Percentiles rank a stretch among this genome's conserved stretches.
Evolutionary conservation across 2,329 filamentous ascomycete genomes (phyloP).

Genomic region (Nothophaeocryptopus gaeumannii): DNA sequence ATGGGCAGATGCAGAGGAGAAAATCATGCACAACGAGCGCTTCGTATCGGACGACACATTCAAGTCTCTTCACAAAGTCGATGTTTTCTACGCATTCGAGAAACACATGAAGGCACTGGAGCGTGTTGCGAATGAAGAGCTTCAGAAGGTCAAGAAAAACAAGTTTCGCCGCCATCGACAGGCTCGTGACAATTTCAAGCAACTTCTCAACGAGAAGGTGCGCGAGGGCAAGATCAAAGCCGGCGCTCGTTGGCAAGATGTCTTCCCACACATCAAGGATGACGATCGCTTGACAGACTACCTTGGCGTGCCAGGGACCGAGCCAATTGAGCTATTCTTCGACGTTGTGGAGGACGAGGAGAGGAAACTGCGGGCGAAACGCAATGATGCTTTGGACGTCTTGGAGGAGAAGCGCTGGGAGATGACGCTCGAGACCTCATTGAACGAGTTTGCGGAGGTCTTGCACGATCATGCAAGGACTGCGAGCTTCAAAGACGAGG

Average conservation of each 20-base stretch:
- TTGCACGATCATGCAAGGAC: slow-evolving; percentile 85
- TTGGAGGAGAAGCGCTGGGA: slow-evolving; percentile 80
- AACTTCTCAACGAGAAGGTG: slow-evolving; percentile 71
- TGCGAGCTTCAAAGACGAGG: slow-evolving; percentile 78
- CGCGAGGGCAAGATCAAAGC: slow-evolving; percentile 79
- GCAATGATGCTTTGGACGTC: slow-evolving; percentile 33
- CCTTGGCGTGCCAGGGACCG: slow-evolving; percentile 64
- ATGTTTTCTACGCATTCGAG: slow-evolving; percentile 89
- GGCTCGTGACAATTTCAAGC: slow-evolving; percentile 75
- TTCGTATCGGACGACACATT: slow-evolving; percentile 84
- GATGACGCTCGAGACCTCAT: slow-evolving; percentile 77
- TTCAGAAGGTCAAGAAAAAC: slow-evolving; percentile 80
- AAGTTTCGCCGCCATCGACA: slow-evolving; percentile 81
- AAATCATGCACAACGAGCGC: slow-evolving; percentile 72
- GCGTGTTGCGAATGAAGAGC: slow-evolving; percentile 83
- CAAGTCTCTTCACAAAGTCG: slow-evolving; percentile 77
- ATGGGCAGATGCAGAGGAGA: slow-evolving; percentile 84
- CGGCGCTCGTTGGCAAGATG: slow-evolving; percentile 82
- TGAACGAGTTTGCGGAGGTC: slow-evolving; percentile 81
- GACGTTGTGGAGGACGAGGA: slow-evolving; percentile 94
- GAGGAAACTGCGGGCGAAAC: slow-evolving; percentile 44
- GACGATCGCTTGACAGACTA: slow-evolving; percentile 82
- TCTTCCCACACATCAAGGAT: slow-evolving; percentile 70
- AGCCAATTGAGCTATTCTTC: slow-evolving; percentile 89
- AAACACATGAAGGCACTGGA: slow-evolving; percentile 92